phyloP scores from a whole-genome alignment of 2,329 filamentous ascomycete genomes.

The Colletotrichum sp. region DNA sequence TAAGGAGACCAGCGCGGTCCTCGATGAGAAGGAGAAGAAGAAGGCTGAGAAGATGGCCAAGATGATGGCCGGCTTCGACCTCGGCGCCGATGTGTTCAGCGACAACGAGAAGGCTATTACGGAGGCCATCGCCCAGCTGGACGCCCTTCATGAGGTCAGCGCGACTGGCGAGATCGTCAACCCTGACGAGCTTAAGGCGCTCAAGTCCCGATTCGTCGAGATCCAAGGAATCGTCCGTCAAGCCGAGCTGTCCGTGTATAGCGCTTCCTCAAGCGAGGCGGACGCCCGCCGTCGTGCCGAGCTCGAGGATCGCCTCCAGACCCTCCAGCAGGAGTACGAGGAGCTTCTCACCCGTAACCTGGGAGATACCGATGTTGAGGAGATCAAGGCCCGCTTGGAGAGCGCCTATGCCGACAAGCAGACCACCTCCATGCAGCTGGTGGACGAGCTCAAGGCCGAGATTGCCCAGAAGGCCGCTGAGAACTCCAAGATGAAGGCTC shows the following conservation, averaged over 20 bases:
- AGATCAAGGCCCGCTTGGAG: slow-evolving; percentile 81
- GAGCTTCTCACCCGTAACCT: slow-evolving; percentile 81
- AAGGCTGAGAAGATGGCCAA: slow-evolving; percentile 99
- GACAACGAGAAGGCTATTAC: slow-evolving; percentile 89
- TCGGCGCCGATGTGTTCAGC: slow-evolving; percentile 91
- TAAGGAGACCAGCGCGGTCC: slow-evolving; percentile 86
- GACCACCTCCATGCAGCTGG: slow-evolving; percentile 73
- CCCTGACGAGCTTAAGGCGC: slow-evolving; percentile 78
- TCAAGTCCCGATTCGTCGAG: slow-evolving; percentile 82
- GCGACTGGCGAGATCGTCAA: slow-evolving; percentile 79
- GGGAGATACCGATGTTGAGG: slow-evolving; percentile 78
- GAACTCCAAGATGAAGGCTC: slow-evolving; percentile 78
- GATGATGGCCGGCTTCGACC: slow-evolving; percentile 99
- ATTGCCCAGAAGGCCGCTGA: slow-evolving; percentile 80
- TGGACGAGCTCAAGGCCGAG: slow-evolving; percentile 79
- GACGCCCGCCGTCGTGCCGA: slow-evolving; percentile 74
- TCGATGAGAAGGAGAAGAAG: slow-evolving; percentile 98
- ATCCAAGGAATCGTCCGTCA: slow-evolving; percentile 93
- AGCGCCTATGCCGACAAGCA: slow-evolving; percentile 79
- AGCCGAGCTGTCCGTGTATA: slow-evolving; percentile 85
- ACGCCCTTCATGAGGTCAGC: slow-evolving; percentile 78
- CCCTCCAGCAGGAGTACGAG: slow-evolving; percentile 84
- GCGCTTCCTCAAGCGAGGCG: slow-evolving; percentile 67
- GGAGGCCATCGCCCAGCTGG: slow-evolving; percentile 83
- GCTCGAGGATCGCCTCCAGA: slow-evolving; percentile 76